Evolutionary conservation across 2,329 filamentous ascomycete species (phyloP).

Genomic region (Colletotrichum coccodes): DNA sequence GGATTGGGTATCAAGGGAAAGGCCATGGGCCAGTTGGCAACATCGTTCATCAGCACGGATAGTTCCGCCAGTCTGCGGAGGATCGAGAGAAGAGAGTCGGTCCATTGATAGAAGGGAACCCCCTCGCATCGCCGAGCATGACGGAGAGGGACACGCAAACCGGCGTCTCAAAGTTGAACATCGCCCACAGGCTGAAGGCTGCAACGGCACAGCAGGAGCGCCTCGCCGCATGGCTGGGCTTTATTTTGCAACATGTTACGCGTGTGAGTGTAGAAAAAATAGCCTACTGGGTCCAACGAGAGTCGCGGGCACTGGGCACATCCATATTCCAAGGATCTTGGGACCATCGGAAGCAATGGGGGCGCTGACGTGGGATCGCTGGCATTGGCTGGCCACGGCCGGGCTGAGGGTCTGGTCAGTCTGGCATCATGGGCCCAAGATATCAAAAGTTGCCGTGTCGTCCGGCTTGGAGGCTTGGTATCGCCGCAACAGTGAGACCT

Average conservation of each 20-base stretch:
- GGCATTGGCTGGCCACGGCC: neutral
- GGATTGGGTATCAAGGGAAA: neutral
- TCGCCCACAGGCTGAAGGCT: neutral
- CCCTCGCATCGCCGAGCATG: neutral
- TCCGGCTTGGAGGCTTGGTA: slow-evolving; percentile 16
- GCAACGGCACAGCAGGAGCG: neutral
- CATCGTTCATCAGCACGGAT: neutral
- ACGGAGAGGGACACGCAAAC: slow-evolving; percentile 5
- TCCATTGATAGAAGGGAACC: neutral
- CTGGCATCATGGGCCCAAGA: neutral
- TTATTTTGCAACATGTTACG: neutral
- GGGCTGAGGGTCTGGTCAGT: neutral
- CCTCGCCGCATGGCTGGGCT: neutral
- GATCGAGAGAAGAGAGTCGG: neutral
- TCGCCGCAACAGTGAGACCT: slow-evolving; percentile 4
- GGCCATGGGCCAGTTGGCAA: neutral
- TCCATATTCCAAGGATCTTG: neutral
- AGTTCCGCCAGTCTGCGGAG: too few species aligned
- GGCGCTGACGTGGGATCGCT: neutral
- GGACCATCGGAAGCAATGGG: neutral
- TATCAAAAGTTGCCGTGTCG: slow-evolving; percentile 5
- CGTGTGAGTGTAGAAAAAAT: neutral
- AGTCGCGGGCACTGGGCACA: neutral
- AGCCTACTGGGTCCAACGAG: slow-evolving; percentile 3
- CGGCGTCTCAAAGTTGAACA: neutral